These are phyloP conservation scores for Earliella scabrosa DNA, from an alignment of 1,284 basidiomycete genomes.

Conservation along the genomic window DNA sequence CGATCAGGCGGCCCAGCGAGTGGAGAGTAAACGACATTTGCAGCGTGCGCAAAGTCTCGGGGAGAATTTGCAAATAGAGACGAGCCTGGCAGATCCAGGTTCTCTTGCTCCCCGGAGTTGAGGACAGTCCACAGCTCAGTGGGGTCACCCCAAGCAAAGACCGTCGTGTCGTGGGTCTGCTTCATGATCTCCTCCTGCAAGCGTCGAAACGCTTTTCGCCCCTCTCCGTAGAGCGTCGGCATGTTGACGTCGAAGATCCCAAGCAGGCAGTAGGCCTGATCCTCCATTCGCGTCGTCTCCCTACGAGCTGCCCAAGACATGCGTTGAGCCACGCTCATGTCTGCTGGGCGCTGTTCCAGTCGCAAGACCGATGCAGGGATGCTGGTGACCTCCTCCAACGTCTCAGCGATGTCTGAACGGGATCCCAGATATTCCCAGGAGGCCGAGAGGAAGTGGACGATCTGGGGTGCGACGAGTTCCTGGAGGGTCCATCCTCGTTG, in stretches of 20 bases:
- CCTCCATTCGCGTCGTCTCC: constrained; percentile 7
- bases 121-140: neutral
- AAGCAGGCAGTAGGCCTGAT: constrained; percentile 16
- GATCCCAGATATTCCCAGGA: no score
- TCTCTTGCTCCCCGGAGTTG: no score
- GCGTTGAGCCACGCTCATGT: constrained; percentile 12
- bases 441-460: no score
- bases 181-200: constrained; percentile 15
- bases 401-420: no score
- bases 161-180: constrained; percentile 8
- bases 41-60: no score
- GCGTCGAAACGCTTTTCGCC: constrained; percentile 10
- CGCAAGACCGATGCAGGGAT: constrained; percentile 3
- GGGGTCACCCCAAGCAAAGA: constrained; percentile 15
- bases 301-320: constrained; percentile 13
- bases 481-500: no score
- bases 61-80: no score
- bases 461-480: no score
- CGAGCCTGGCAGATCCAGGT: no score
- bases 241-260: constrained; percentile 16
- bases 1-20: no score
- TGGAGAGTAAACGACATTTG: no score
- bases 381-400: no score
- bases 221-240: constrained; percentile 18
- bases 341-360: neutral